phyloP scores from a whole-genome alignment of 257 asterid genomes.

The Solanum corneliomulleri region DNA sequence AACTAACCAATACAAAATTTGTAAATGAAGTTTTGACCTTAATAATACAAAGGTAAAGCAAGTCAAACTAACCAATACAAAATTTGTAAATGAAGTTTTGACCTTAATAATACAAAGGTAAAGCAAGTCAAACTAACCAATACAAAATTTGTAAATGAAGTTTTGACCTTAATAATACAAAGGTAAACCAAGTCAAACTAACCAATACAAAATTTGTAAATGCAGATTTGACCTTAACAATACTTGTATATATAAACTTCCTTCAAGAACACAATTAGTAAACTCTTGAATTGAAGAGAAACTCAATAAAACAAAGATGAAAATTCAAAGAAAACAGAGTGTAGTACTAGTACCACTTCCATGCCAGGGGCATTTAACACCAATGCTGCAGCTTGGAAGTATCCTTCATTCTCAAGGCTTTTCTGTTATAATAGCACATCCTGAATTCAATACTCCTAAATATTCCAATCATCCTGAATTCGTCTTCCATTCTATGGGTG shows the following conservation, averaged over 20 bases:
- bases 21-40: too few species aligned
- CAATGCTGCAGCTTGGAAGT: constrained; percentile 42
- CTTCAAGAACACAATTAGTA: background rate
- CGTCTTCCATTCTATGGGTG: constrained; percentile 10
- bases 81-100: too few species aligned
- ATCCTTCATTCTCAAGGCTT: constrained; percentile 34
- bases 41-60: too few species aligned
- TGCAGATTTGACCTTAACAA: too few species aligned
- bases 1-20: too few species aligned
- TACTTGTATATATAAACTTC: background rate
- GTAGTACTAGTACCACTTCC: constrained; percentile 25
- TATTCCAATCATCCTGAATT: constrained; percentile 33
- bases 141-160: too few species aligned
- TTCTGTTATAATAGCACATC: constrained; percentile 27
- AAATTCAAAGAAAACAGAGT: background rate
- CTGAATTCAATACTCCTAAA: constrained; percentile 25
- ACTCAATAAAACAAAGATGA: background rate
- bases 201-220: too few species aligned
- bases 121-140: too few species aligned
- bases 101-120: too few species aligned
- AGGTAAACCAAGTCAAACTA: too few species aligned
- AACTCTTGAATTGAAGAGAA: background rate
- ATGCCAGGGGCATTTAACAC: constrained; percentile 44
- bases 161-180: too few species aligned
- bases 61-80: too few species aligned